phyloP scores from a whole-genome alignment of 306 rosid genomes.

The Ochetophila trinervis region DNA sequence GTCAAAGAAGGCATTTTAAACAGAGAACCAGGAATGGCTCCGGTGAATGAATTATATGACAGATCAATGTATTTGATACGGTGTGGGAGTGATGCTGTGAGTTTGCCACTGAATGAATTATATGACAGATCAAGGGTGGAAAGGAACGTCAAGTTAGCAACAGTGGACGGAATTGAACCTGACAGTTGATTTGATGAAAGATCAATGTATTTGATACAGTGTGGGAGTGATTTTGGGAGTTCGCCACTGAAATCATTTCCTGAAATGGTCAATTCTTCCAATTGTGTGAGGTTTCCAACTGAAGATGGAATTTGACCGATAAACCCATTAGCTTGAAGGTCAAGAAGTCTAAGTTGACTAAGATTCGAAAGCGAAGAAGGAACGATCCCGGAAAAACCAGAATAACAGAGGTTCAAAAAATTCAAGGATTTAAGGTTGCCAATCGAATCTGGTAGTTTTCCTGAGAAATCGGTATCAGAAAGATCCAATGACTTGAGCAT shows the following conservation, averaged over 20 bases:
- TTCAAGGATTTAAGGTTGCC: not conserved
- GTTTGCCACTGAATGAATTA: no score
- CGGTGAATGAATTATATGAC: not conserved
- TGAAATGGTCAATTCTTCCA: not conserved
- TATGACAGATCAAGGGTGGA: no score
- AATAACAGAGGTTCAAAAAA: not conserved
- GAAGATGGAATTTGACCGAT: no score
- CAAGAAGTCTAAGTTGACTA: no score
- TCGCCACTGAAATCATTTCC: not conserved
- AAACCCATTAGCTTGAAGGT: no score
- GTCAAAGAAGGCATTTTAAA: constrained; percentile 5
- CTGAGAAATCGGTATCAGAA: not conserved
- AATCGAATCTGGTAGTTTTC: not conserved
- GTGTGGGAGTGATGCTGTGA: not conserved
- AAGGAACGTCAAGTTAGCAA: no score
- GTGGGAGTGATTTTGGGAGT: no score
- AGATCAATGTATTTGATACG: not conserved
- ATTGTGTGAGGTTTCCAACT: constrained; percentile 9
- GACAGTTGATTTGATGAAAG: no score
- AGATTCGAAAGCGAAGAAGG: not conserved
- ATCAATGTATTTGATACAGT: no score
- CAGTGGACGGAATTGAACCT: no score
- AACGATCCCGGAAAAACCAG: not conserved
- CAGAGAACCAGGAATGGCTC: constrained; percentile 3
- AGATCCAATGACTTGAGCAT: not conserved